Conservation (phyloP, 2,329 filamentous ascomycete species). For the Penicillium sp. region DNA sequence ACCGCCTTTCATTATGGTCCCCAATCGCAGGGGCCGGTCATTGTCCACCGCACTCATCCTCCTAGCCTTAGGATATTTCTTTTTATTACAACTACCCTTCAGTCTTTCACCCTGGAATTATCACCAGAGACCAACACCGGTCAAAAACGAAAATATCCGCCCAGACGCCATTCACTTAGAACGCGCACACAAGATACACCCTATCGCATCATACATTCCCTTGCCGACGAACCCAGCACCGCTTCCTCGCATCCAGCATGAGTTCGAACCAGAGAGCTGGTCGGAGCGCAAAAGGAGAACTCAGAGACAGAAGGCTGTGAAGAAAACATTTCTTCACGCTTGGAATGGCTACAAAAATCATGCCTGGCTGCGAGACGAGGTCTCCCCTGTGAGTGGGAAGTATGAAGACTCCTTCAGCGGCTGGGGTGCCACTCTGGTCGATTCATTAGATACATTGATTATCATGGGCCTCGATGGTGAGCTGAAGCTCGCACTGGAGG, state of each 20-base stretch:
- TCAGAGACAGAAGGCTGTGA: slow-evolving; percentile 66
- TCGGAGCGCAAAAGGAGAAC: slow-evolving; percentile 61
- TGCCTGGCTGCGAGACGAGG: slow-evolving; percentile 85
- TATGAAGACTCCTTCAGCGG: slow-evolving; percentile 83
- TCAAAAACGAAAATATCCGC: slow-evolving; percentile 6
- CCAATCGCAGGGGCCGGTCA: slow-evolving; percentile 18
- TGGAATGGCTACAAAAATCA: slow-evolving; percentile 81
- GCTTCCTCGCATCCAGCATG: slow-evolving; percentile 76
- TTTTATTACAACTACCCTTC: slow-evolving; percentile 18
- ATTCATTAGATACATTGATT: slow-evolving; percentile 78
- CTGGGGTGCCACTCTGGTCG: slow-evolving; percentile 86
- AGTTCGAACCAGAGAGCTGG: slow-evolving; percentile 65
- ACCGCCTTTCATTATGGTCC: slow-evolving; percentile 25
- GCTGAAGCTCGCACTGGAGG: slow-evolving; percentile 73
- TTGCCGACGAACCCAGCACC: slow-evolving; percentile 71
- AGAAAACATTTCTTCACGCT: slow-evolving; percentile 70
- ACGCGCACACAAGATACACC: slow-evolving; percentile 72
- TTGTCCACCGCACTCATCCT: slow-evolving; percentile 15
- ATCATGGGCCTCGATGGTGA: slow-evolving; percentile 78
- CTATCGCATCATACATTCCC: slow-evolving; percentile 67
- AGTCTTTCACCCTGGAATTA: slow-evolving; percentile 9
- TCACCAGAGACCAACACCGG: slow-evolving; percentile 13
- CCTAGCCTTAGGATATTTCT: slow-evolving; percentile 18
- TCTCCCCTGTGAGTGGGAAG: slow-evolving; percentile 68
- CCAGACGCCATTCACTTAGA: slow-evolving; percentile 61